Conservation (phyloP, 2,329 filamentous ascomycete species). For the Scedosporium boydii region DNA sequence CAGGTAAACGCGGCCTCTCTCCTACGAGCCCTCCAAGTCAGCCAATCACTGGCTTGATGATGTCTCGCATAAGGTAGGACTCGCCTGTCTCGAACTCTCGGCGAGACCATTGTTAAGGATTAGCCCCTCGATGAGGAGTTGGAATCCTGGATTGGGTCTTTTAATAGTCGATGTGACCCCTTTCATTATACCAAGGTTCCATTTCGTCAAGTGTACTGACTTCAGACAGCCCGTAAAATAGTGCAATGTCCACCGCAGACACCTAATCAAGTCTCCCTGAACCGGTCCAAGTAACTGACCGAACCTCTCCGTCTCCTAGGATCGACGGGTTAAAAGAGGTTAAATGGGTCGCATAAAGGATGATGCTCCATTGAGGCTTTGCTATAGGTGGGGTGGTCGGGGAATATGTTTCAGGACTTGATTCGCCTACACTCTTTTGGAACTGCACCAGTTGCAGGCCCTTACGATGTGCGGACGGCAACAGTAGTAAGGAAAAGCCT, state of each 20-base stretch:
- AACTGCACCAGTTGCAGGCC: neutral
- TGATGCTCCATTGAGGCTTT: neutral
- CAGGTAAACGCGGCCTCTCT: neutral
- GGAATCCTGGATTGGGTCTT: neutral
- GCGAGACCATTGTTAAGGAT: neutral
- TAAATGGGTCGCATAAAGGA: slow-evolving; percentile 6
- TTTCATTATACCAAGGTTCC: neutral
- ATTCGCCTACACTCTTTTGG: neutral
- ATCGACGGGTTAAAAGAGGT: slow-evolving; percentile 3
- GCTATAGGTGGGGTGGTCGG: neutral
- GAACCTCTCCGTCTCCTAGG: neutral
- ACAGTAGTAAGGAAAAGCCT: neutral
- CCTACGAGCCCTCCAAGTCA: neutral
- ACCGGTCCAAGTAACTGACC: neutral
- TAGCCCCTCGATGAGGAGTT: neutral
- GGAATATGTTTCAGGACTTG: slow-evolving; percentile 4
- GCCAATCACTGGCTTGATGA: neutral
- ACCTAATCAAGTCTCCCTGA: neutral
- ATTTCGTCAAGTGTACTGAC: neutral
- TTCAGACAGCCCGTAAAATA: neutral
- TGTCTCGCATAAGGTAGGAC: slow-evolving; percentile 2
- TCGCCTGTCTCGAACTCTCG: neutral
- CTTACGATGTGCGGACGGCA: neutral
- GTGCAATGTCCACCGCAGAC: neutral
- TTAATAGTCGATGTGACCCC: neutral